These are phyloP conservation scores for Castanopsis chinensis DNA, from an alignment of 306 rosid species.

Conservation along the genomic window DNA sequence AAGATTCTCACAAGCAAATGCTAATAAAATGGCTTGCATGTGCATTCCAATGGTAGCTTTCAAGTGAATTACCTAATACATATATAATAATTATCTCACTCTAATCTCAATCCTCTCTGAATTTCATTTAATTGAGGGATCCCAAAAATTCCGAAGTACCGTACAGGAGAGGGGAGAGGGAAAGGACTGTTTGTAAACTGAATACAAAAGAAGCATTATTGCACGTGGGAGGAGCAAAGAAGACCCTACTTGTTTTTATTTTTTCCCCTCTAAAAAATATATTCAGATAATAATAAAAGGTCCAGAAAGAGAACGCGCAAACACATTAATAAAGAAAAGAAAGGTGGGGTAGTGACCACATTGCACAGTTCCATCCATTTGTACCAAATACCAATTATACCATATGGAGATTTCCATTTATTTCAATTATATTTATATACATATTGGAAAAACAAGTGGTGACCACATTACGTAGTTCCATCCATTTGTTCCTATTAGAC, in stretches of 20 bases:
- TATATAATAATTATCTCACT: neutral
- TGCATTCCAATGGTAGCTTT: conserved; percentile 33
- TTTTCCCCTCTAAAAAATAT: neutral
- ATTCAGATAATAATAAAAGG: neutral
- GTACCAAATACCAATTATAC: neutral
- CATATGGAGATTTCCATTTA: too few species aligned
- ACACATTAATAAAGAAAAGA: conserved; percentile 33
- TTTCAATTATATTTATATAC: too few species aligned
- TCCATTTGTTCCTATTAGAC: neutral
- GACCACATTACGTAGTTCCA: neutral
- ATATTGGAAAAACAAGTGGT: too few species aligned
- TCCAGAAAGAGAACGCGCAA: conserved; percentile 28
- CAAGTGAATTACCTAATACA: conserved; percentile 2
- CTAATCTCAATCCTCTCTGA: neutral
- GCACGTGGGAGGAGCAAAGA: conserved; percentile 61
- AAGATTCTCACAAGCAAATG: neutral
- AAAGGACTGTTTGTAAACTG: conserved; percentile 10
- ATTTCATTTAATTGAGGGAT: conserved; percentile 31
- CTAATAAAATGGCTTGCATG: conserved; percentile 39
- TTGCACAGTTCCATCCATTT: conserved; percentile 7
- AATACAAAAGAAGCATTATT: conserved; percentile 44
- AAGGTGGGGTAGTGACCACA: conserved; percentile 24
- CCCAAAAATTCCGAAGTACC: conserved; percentile 40
- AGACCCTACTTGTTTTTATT: conserved; percentile 6
- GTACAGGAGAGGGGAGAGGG: conserved; percentile 38